Base-by-base conservation (phyloP, 2,329 filamentous ascomycete species). In the Stemphylium lycopersici region DNA sequence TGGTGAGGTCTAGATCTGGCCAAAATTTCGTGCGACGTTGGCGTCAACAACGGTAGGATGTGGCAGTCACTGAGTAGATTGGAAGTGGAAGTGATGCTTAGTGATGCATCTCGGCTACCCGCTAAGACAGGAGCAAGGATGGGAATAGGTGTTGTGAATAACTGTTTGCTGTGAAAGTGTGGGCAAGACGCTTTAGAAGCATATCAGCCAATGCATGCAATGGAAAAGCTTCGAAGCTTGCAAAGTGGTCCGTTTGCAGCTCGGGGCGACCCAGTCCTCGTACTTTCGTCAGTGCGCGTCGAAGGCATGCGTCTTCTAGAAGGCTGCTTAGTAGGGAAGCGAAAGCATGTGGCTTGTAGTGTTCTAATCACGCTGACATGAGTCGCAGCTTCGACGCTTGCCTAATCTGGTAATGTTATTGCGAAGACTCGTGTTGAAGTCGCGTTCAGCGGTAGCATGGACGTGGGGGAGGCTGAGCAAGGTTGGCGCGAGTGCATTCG, bases 81-180 rank as follows among this genome's bases (percentile, higher is more conserved):
- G 20, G 40, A 29, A 16, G 37, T 22, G 5, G 16, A 18, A 13
- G 13, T 37, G 15, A 22, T 59, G 59, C 59, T 62, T 56, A 60
- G 37, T 62, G 59, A 58, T 62, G 43, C 43, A 51, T 18, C 36
- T 59, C 49, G 44, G 52, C 24, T 59, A 52, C 46, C 33, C 29
- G 49, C 50, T 57, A 48, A 59, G 31, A 44, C 54, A 55, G 42
- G 18, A 41, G 15, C 38, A 42, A 29, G 42, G 51, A 38, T 48
- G 29, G 24, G 11, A 29, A 37, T 13, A 18, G 41, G 49, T 12
- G 8, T 45, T 12, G 34, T 22, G 39, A 31, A 24, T 24, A 46
- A 22, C 20, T 8, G 32, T 24, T 10, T 22, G 16, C 15, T n/a
- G 37, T 18, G 42, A 43, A 37, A 52, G 43, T 13, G 41, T 39